Percentiles rank a stretch among this genome's conserved stretches.
phyloP scores from a whole-genome alignment of 2,329 filamentous ascomycete genomes.

The Neurospora crassa region DNA sequence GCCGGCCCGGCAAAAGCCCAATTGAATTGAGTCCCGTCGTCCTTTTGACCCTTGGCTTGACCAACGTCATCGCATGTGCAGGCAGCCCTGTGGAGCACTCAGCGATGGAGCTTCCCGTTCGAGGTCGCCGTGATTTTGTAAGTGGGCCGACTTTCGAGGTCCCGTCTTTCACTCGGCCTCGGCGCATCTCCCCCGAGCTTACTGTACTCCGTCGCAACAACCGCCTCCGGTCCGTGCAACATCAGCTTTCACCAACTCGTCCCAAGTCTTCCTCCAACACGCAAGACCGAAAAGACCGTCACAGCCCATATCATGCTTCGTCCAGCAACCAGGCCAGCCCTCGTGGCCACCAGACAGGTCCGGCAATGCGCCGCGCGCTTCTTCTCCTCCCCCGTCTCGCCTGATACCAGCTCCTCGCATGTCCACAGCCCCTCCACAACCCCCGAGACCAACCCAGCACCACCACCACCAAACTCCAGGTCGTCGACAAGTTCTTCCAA shows the following conservation, averaged over 20 bases:
- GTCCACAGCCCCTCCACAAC: neutral
- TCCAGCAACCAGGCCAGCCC: neutral
- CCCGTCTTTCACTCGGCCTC: neutral
- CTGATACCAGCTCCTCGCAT: neutral
- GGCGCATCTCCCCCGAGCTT: neutral
- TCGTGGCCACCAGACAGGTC: neutral
- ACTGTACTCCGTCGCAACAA: neutral
- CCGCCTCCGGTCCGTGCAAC: neutral
- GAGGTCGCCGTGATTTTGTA: neutral
- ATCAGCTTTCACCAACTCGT: neutral
- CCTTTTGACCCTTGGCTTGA: neutral
- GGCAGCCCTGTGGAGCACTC: neutral
- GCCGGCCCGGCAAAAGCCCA: neutral
- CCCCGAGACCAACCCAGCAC: conserved; percentile 1
- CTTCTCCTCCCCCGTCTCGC: neutral
- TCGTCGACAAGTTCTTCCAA: conserved; percentile 21
- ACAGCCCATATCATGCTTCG: neutral
- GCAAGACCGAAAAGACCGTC: neutral
- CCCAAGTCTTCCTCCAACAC: neutral
- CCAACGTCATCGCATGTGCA: neutral
- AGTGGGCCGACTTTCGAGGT: neutral
- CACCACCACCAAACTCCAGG: conserved; percentile 1
- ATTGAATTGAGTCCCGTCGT: too few relatives aligned
- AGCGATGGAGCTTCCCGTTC: neutral
- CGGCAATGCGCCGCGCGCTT: conserved; percentile 1